Conservation (phyloP, 805 yeast species). For the Saccharomyces jurei region DNA sequence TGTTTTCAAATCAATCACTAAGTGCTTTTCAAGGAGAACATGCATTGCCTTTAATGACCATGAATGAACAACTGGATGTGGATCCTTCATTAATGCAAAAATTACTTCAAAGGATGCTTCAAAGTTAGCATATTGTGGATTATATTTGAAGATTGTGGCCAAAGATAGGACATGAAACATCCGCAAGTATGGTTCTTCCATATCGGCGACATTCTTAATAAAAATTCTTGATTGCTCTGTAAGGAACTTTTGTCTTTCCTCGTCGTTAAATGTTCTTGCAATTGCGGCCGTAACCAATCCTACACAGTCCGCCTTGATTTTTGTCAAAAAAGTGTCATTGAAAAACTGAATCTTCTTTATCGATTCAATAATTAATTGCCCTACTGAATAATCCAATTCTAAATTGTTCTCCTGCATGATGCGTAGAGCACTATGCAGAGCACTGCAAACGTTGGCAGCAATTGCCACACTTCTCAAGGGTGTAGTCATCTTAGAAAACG, state of each 20-base stretch:
- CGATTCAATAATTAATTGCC: conserved; percentile 43
- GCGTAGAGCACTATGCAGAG: conserved; percentile 46
- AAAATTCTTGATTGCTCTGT: conserved; percentile 42
- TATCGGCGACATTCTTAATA: conserved; percentile 60
- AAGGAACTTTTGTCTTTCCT: conserved; percentile 10
- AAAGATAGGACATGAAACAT: conserved; percentile 47
- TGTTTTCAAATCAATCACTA: conserved; percentile 36
- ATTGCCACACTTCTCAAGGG: conserved; percentile 40
- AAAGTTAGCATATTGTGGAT: conserved; percentile 32
- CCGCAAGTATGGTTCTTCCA: conserved; percentile 55
- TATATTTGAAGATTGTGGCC: conserved; percentile 39
- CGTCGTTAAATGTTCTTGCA: conserved; percentile 8
- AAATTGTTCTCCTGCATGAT: conserved; percentile 17
- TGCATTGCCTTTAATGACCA: conserved; percentile 59
- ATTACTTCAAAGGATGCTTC: conserved; percentile 47
- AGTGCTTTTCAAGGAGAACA: conserved; percentile 48
- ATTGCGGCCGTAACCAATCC: conserved; percentile 43
- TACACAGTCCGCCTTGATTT: conserved; percentile 46
- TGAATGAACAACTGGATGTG: conserved; percentile 76
- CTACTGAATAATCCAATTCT: conserved; percentile 32
- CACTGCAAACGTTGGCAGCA: conserved; percentile 52
- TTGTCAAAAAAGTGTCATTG: conserved; percentile 36
- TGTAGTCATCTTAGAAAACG: conserved; percentile 35
- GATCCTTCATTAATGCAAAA: conserved; percentile 58
- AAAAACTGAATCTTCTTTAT: conserved; percentile 35